Percentiles rank a stretch among this genome's conserved stretches.
Conservation (phyloP, 768 basidiomycete species). For the Peribolospora kevripleyi region DNA sequence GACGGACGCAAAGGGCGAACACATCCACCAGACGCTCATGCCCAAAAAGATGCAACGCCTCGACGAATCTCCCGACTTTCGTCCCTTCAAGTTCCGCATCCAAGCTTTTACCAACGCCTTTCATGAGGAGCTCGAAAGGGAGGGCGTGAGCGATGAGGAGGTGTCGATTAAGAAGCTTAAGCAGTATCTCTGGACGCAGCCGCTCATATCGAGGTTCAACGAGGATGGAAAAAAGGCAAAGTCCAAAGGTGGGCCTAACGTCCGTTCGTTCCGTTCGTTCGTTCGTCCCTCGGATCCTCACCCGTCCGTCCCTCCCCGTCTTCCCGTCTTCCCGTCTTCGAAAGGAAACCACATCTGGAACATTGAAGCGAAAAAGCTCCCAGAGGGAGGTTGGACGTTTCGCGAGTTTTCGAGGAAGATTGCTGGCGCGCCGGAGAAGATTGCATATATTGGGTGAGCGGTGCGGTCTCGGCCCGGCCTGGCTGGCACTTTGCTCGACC, state of each 20-base stretch:
- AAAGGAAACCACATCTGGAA: conserved; percentile 95
- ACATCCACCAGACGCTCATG: conserved; percentile 95
- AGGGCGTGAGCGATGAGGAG: conserved; percentile 7
- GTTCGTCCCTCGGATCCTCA: not conserved
- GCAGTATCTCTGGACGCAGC: conserved; percentile 86
- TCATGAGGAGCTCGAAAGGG: conserved; percentile 45
- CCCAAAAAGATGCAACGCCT: conserved; percentile 89
- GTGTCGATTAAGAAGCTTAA: conserved; percentile 23
- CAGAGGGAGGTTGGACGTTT: conserved; percentile 10
- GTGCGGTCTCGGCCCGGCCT: not conserved
- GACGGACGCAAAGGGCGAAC: conserved; percentile 80
- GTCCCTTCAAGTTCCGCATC: conserved; percentile 97
- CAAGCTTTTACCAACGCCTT: conserved; percentile 93
- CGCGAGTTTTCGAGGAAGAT: not conserved
- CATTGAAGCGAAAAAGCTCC: conserved; percentile 66
- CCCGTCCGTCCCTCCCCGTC: not conserved
- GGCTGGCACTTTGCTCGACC: not conserved
- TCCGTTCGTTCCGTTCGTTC: not conserved
- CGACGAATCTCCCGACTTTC: conserved; percentile 86
- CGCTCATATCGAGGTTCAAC: conserved; percentile 85
- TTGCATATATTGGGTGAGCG: too few relatives aligned
- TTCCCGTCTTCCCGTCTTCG: not conserved
- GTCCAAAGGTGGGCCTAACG: conserved; percentile 31
- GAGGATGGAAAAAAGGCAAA: conserved; percentile 98
- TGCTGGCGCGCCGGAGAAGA: too few relatives aligned